Evolutionary conservation across 2,329 filamentous ascomycete genomes (phyloP).

Genomic region (Pseudocercospora crystallina): DNA sequence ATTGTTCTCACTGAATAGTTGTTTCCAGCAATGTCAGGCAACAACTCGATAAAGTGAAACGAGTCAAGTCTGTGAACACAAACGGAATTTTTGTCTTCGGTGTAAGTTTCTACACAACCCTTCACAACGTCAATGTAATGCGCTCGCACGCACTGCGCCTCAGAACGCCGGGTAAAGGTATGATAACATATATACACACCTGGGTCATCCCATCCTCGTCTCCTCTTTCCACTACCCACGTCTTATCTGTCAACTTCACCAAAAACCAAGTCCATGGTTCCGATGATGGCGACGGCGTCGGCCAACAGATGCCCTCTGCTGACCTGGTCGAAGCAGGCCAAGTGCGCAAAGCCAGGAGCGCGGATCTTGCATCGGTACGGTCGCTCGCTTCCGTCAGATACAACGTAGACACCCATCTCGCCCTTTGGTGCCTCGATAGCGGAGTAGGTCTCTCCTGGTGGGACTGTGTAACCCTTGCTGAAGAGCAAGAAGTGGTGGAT

Average conservation of each 20-base stretch:
- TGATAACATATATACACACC: slow-evolving; percentile 14
- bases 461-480: slow-evolving; percentile 97
- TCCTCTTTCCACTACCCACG: background rate
- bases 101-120: background rate
- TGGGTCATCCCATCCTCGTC: background rate
- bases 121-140: slow-evolving; percentile 1
- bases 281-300: slow-evolving; percentile 93
- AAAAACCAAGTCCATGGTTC: slow-evolving; percentile 68
- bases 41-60: too few species aligned
- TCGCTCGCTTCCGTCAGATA: slow-evolving; percentile 92
- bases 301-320: slow-evolving; percentile 89
- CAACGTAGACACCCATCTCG: slow-evolving; percentile 97
- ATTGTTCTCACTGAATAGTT: too few species aligned
- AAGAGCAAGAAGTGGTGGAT: slow-evolving; percentile 99
- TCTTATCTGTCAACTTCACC: slow-evolving; percentile 43
- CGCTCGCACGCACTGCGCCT: slow-evolving; percentile 11
- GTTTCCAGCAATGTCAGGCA: too few species aligned
- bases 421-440: slow-evolving; percentile 99
- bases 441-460: slow-evolving; percentile 95
- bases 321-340: slow-evolving; percentile 91
- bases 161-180: slow-evolving; percentile 9
- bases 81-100: slow-evolving; percentile 2
- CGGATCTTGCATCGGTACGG: slow-evolving; percentile 98
- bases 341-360: slow-evolving; percentile 92
- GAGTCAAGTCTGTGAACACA: background rate